Base-by-base conservation (phyloP, 257 asterid species). In the Solanum pennellii region DNA sequence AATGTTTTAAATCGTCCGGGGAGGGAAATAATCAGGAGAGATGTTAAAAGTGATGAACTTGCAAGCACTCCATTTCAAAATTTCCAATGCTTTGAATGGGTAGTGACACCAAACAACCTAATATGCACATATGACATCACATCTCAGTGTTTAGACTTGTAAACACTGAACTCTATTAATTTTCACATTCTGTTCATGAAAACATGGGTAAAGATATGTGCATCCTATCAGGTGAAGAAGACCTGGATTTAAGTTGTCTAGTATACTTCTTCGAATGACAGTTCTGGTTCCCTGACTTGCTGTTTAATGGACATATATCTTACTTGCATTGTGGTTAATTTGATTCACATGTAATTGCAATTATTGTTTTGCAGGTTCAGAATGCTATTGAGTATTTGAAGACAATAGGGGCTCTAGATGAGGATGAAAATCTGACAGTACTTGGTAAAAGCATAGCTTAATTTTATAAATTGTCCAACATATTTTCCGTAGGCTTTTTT, bases 381-480 rank as follows among this genome's bases (percentile, higher is more conserved):
- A 96, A 96, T 87, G 99, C 99, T 42, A 87, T 96, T 13, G 97
- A 93, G 47, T 96, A 93, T 91, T 90, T 96, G 91, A 96, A 94
- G 95, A 91, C 88, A 86, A 96, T 96, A 88, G 98, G 99, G 86
- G 99, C 99, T 86, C 92, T 96, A 75, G 99, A 93, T 92, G 99
- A 94, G 82, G 89, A 91, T 77, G 98, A 96, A 91, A 93, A 95
- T 83, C 96, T 96, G 62, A 94, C 99, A 44, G 92, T 92, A 80
- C 95, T 96, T 27, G 99, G 99, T 96, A 92, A 68, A 44, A 82
- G 12, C 69, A 82, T 49, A 29, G 84, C 85, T 89, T 66, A 86
- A 52, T 44, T 45, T 76, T 18, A 62, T 35, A 45, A 10, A 45
- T 39, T 11, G 56, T 71, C 66, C 88, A 52, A 42, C 31, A 33